Conservation (phyloP, 768 basidiomycete genomes). For the Lactarius akahatsu region DNA sequence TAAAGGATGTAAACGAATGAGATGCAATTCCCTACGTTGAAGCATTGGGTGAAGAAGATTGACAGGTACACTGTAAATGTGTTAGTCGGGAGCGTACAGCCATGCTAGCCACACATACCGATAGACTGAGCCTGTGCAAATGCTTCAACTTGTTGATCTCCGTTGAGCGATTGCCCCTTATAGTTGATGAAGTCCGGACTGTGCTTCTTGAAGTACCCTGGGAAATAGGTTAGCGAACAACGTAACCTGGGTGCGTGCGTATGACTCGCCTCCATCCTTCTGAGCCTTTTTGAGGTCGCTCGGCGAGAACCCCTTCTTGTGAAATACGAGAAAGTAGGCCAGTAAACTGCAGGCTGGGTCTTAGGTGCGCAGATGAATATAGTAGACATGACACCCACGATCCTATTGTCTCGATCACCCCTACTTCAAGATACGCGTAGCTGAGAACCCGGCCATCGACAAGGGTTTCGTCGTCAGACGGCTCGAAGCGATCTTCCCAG, state of each 20-base stretch:
- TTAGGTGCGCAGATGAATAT: neutral
- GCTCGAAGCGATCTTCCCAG: slow-evolving; percentile 59
- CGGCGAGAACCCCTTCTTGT: slow-evolving; percentile 60
- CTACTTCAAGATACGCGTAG: slow-evolving; percentile 66
- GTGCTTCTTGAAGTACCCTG: slow-evolving; percentile 48
- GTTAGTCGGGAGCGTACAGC: slow-evolving; percentile 9
- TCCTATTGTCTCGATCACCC: slow-evolving; percentile 57
- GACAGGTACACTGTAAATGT: slow-evolving; percentile 51
- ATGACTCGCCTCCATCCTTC: slow-evolving; percentile 27
- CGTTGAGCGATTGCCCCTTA: slow-evolving; percentile 48
- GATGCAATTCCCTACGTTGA: slow-evolving; percentile 48
- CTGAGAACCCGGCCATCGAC: slow-evolving; percentile 63
- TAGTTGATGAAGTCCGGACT: slow-evolving; percentile 58
- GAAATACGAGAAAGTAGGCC: slow-evolving; percentile 66
- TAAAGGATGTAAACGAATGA: neutral
- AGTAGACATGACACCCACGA: slow-evolving; percentile 42
- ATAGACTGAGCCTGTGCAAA: slow-evolving; percentile 63
- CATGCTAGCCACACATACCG: slow-evolving; percentile 35
- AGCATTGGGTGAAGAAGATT: slow-evolving; percentile 66
- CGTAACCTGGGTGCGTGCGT: neutral
- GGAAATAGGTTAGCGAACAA: neutral
- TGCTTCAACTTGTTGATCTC: slow-evolving; percentile 53
- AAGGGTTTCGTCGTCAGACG: slow-evolving; percentile 54
- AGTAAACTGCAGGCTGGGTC: slow-evolving; percentile 43
- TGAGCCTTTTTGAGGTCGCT: slow-evolving; percentile 55